Conservation (phyloP, 2,329 filamentous ascomycete genomes). For the Falciphora oryzae region DNA sequence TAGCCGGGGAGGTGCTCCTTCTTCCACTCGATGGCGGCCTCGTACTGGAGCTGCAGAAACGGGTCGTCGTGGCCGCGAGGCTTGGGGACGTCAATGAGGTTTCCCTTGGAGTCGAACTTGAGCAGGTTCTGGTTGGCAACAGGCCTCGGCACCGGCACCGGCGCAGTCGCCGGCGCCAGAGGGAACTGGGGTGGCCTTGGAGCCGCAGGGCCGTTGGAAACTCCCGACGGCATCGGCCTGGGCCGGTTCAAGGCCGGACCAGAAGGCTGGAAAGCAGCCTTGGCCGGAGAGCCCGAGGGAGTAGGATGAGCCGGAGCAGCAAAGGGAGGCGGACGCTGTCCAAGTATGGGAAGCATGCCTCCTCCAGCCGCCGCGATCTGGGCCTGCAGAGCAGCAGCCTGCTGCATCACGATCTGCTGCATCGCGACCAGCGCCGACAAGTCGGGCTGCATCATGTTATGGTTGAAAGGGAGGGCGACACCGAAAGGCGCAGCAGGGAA, state of each 20-base stretch:
- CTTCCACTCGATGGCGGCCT: constrained; percentile 42
- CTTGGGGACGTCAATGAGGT: constrained; percentile 22
- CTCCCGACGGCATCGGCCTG: neutral
- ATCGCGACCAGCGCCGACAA: neutral
- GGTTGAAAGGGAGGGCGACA: neutral
- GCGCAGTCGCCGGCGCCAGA: neutral
- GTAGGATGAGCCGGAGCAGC: neutral
- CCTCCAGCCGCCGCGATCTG: neutral
- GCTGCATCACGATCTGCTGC: neutral
- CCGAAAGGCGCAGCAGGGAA: neutral
- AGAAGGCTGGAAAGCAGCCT: neutral
- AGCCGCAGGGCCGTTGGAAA: neutral
- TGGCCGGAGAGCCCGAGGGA: too few species aligned
- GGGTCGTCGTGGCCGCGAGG: constrained; percentile 33
- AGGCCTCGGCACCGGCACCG: neutral
- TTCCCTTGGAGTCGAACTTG: constrained; percentile 3
- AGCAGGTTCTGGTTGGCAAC: constrained; percentile 9
- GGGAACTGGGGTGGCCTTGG: neutral
- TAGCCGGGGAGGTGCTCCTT: constrained; percentile 43
- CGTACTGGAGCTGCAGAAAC: constrained; percentile 38
- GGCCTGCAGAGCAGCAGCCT: neutral
- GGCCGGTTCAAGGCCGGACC: neutral
- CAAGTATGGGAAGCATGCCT: neutral
- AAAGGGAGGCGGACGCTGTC: neutral
- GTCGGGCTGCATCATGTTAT: neutral